Evolutionary conservation across 176 grass and related monocot genomes (phyloP), one percentile per base, ranked within the genome.

Genomic region (Oryza rufipogon): DNA sequence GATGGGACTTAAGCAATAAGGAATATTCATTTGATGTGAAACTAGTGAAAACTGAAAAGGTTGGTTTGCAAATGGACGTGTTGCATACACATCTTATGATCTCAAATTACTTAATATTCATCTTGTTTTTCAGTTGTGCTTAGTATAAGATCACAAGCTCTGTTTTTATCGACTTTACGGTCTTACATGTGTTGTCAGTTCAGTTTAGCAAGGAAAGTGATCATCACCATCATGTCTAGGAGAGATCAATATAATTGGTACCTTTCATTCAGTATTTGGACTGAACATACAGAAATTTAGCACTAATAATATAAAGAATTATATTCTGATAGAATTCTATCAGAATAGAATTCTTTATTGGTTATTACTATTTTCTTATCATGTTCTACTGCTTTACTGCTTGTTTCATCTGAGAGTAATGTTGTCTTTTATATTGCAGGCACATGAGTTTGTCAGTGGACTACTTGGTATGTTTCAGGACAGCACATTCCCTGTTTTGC

Each of bases 381-480:
- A 56, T 77, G 13, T 52, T 56, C 13, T 52, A 39, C 65, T 66
- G 9, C 2, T 66, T 51, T 0, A n/a, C 65, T 64, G 72, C 23
- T 66, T 20, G 9, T 41, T 80, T 73, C 15, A 19, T 42, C 51
- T 6, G 23, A 71, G 33, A 3, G 7, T 74, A 16, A 74, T 46
- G 30, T 4, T 77, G 8, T 68, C 11, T 44, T 78, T 4, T 73
- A 67, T 70, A 48, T 89, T 96, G 30, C 69, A 98, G 95, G 89
- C 95, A 63, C 87, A 93, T 63, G 89, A 91, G 70, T 72, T 98
- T 66, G 85, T 95, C 7, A 84, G 82, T 56, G 87, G 82, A 73
- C 73, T 93, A 23, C 82, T 89, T 70, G 83, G 58, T 80, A 84
- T 93, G 72, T 91, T 93, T 63, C 92, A 64, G 56, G 80, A 98